Evolutionary conservation across 345 rosid genomes (phyloP).

Genomic region (Moricandia arvensis): DNA sequence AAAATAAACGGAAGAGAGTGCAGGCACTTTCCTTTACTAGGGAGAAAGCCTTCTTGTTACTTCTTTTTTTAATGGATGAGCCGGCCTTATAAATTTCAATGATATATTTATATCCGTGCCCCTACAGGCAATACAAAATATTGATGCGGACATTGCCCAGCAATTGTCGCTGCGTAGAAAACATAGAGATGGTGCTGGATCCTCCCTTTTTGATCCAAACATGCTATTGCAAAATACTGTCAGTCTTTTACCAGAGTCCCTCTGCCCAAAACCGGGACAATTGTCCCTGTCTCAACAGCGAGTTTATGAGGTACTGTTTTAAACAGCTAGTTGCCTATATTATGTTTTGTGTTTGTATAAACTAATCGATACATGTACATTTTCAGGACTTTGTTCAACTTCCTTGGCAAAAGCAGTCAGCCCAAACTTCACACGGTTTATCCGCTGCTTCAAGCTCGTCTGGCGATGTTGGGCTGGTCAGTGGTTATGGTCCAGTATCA

Average conservation of each 20-base stretch:
- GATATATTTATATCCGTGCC: conserved; percentile 5
- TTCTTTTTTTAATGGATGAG: neutral
- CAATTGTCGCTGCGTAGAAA: neutral
- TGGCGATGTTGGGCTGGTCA: conserved; percentile 44
- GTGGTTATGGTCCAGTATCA: conserved; percentile 50
- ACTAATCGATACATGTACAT: neutral
- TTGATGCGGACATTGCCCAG: conserved; percentile 39
- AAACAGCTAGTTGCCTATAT: neutral
- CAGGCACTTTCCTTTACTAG: neutral
- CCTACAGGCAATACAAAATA: conserved; percentile 77
- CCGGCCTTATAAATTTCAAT: neutral
- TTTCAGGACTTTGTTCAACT: conserved; percentile 45
- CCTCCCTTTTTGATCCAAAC: conserved; percentile 55
- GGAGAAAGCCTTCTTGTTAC: neutral
- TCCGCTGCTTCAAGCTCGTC: conserved; percentile 66
- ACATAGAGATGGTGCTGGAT: neutral
- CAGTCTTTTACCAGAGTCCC: conserved; percentile 74
- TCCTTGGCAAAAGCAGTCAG: conserved; percentile 77
- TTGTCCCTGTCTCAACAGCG: conserved; percentile 49
- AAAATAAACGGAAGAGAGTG: neutral
- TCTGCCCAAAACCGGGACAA: conserved; percentile 93
- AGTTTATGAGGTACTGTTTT: conserved; percentile 45
- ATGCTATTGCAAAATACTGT: conserved; percentile 32
- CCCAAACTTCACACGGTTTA: conserved; percentile 55
- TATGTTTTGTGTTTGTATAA: conserved; percentile 19